A percentile compares a stretch with the other conserved stretches of the same genome.
Conservation (phyloP, 129 eudicot genomes). For the Flaveria linearis region DNA sequence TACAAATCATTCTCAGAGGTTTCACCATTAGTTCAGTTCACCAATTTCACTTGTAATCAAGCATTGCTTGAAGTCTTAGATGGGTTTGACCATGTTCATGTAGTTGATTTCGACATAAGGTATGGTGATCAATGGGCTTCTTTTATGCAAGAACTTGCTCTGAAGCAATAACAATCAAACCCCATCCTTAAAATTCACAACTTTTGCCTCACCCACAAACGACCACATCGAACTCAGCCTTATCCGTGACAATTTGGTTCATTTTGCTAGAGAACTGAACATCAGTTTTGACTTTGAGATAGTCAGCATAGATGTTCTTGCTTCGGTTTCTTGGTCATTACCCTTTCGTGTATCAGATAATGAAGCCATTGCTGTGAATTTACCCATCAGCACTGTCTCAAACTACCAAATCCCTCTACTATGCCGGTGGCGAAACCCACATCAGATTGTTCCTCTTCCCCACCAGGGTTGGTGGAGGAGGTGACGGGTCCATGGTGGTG, state of each 20-base stretch:
- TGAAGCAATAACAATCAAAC: slow-evolving; percentile 47
- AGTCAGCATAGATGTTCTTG: too few relatives aligned
- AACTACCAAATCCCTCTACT: slow-evolving; percentile 47
- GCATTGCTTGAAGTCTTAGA: slow-evolving; percentile 73
- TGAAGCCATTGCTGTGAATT: too few relatives aligned
- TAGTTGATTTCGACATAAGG: slow-evolving; percentile 89
- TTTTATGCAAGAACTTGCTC: slow-evolving; percentile 88
- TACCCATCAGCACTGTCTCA: slow-evolving; percentile 61
- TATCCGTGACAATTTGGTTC: slow-evolving; percentile 67
- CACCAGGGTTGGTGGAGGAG: too few relatives aligned
- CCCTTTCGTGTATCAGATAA: too few relatives aligned
- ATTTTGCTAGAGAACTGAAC: slow-evolving; percentile 70
- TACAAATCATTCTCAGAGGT: slow-evolving; percentile 83
- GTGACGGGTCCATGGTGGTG: too few relatives aligned
- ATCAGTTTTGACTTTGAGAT: too few relatives aligned
- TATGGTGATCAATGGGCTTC: slow-evolving; percentile 98
- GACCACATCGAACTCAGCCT: slow-evolving; percentile 78
- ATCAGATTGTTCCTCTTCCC: too few relatives aligned
- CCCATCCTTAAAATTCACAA: slow-evolving; percentile 70
- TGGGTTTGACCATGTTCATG: slow-evolving; percentile 62
- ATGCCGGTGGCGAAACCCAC: too few relatives aligned
- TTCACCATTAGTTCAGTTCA: slow-evolving; percentile 80
- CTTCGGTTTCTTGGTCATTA: too few relatives aligned
- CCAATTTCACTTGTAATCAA: slow-evolving; percentile 86
- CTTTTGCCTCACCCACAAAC: slow-evolving; percentile 67